Evolutionary conservation across 768 basidiomycete species (phyloP), one percentile per base, ranked within the genome.

Genomic region (Termitomyces sp.): DNA sequence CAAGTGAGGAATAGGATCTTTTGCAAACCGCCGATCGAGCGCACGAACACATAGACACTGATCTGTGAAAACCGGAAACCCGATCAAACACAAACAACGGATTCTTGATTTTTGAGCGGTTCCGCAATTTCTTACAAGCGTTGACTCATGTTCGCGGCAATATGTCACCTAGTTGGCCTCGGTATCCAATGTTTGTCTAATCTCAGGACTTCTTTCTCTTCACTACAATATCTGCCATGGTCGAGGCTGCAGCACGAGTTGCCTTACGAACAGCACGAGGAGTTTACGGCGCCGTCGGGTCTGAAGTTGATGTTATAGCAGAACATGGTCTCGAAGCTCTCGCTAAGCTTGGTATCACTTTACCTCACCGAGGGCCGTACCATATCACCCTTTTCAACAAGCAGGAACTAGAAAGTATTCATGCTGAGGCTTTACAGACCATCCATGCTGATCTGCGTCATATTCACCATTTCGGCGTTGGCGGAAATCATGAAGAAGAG

Each of bases 361-460:
- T 59, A 37, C 56, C 51, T 47, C 39, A 49, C 13, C 28, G 42
- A n/a, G 28, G 60, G 58, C 55, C 65, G 10, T 77, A 73, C 62
- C 77, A 79, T 60, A 67, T 81, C 54, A 77, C 77, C 7, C 33
- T 80, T 3, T 26, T 75, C 31, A 73, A 72, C 15, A 77, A 79
- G 54, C 69, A 70, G 26, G 78, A 80, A 63, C 58, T 78, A 8
- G 68, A 69, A 20, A 58, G 53, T 15, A 33, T 72, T 3, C 54
- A 69, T 18, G 15, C 60, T 15, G 60, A 70, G 2, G 60, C 70
- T 34, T 42, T 72, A 22, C 47, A 64, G n/a, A 59, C 60, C 2
- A 53, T 70, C 29, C 54, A 64, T n/a, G 59, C 56, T 2, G 70
- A 73, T 58, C 64, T 66, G 5, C 65, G 57, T 9, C 63, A 72